A percentile compares a stretch with the other conserved stretches of the same genome.
phyloP scores from a whole-genome alignment of 306 rosid species.

The Castanea mollissima region DNA sequence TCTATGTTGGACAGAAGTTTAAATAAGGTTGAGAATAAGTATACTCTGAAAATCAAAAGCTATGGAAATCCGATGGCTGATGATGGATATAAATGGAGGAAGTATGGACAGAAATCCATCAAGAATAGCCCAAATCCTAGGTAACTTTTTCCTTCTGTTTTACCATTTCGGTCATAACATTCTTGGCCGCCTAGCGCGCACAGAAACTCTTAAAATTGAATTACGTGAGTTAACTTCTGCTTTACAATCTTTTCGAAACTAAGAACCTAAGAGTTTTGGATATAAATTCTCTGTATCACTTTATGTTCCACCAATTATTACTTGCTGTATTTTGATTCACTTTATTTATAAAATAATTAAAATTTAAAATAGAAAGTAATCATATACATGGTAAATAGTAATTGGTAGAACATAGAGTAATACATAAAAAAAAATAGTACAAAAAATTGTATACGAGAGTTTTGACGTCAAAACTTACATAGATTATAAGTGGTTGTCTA shows the following conservation, averaged over 20 bases:
- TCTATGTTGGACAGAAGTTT: constrained; percentile 59
- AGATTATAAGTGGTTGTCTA: too few relatives aligned
- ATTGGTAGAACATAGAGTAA: accelerated
- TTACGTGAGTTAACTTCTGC: not conserved
- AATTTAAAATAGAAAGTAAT: too few relatives aligned
- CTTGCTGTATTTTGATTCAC: accelerated
- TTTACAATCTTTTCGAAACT: not conserved
- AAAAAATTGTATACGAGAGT: accelerated
- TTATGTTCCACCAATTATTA: too few relatives aligned
- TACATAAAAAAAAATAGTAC: accelerated
- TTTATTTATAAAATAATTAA: too few relatives aligned
- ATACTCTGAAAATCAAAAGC: constrained; percentile 78
- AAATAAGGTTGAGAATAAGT: constrained; percentile 77
- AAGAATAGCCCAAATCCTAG: constrained; percentile 93
- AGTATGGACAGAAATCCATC: constrained; percentile 87
- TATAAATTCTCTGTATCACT: too few relatives aligned
- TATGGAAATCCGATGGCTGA: constrained; percentile 75
- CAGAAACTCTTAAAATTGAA: not conserved
- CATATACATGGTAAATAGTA: accelerated
- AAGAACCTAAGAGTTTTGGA: not conserved
- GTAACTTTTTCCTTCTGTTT: constrained; percentile 31
- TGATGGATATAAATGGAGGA: constrained; percentile 96
- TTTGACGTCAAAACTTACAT: too few relatives aligned
- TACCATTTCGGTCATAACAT: not conserved
- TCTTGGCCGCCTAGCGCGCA: not conserved